phyloP scores from a whole-genome alignment of 306 rosid species.

The Carpinus viminea region DNA sequence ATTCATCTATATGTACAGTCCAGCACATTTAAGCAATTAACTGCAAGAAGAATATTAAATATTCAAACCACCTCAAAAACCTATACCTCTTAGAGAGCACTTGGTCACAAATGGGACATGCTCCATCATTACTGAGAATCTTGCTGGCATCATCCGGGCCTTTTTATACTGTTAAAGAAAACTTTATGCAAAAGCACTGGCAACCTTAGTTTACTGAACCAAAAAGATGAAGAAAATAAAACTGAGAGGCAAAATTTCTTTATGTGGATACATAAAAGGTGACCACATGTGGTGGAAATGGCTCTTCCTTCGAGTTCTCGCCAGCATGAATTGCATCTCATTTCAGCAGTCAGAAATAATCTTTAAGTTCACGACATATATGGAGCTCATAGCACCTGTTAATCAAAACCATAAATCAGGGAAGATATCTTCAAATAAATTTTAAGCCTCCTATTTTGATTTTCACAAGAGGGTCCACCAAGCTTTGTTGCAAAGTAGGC shows the following conservation, averaged over 20 bases:
- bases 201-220: constrained; percentile 1
- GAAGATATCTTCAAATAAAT: constrained; percentile 17
- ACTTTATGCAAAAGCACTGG: constrained; percentile 6
- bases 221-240: constrained; percentile 1
- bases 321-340: constrained; percentile 99
- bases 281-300: constrained; percentile 90
- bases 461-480: constrained; percentile 14
- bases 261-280: constrained; percentile 81
- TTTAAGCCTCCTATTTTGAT: neutral
- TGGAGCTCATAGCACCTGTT: constrained; percentile 40
- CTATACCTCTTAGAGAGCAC: constrained; percentile 94
- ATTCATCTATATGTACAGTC: constrained; percentile 3
- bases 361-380: constrained; percentile 40
- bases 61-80: constrained; percentile 2
- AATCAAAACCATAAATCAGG: constrained; percentile 14
- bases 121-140: constrained; percentile 88
- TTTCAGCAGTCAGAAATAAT: constrained; percentile 47
- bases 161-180: constrained; percentile 56
- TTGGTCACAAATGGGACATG: constrained; percentile 94
- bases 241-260: constrained; percentile 15
- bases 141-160: constrained; percentile 97
- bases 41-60: constrained; percentile 6
- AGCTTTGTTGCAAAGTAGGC: neutral
- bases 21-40: neutral
- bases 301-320: constrained; percentile 95